phyloP scores from a whole-genome alignment of 768 basidiomycete genomes.

The Rhodotorula kratochvilovae region DNA sequence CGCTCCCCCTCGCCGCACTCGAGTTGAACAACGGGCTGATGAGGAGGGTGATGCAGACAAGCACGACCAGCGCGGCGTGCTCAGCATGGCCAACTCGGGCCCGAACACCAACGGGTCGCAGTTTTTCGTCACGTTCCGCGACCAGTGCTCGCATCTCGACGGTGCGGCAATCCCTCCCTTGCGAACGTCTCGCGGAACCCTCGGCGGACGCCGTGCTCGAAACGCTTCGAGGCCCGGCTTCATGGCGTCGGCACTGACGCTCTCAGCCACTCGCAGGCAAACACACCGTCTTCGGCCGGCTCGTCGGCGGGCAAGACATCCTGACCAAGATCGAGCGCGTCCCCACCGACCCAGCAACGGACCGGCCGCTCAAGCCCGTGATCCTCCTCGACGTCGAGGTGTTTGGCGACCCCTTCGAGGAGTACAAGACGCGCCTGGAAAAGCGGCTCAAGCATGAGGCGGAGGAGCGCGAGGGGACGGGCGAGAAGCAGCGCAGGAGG shows the following conservation, averaged over 20 bases:
- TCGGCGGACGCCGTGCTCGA: too few relatives aligned
- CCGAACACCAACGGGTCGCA: slow-evolving; percentile 82
- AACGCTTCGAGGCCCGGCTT: too few relatives aligned
- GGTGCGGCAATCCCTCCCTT: slow-evolving; percentile 59
- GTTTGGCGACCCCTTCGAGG: slow-evolving; percentile 75
- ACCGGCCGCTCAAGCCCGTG: slow-evolving; percentile 78
- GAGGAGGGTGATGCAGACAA: slow-evolving; percentile 34
- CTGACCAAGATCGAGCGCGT: slow-evolving; percentile 76
- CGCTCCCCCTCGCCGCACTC: not conserved
- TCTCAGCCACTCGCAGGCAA: slow-evolving; percentile 18
- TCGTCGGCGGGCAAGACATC: slow-evolving; percentile 92
- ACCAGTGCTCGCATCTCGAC: slow-evolving; percentile 72
- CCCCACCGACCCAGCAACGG: slow-evolving; percentile 70
- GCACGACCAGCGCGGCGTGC: slow-evolving; percentile 63
- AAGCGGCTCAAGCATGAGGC: slow-evolving; percentile 53
- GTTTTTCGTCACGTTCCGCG: slow-evolving; percentile 84
- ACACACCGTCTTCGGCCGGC: slow-evolving; percentile 76
- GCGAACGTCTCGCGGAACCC: too few relatives aligned
- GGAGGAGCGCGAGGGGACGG: slow-evolving; percentile 48
- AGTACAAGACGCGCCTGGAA: slow-evolving; percentile 75
- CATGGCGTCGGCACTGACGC: not conserved
- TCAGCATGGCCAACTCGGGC: slow-evolving; percentile 97
- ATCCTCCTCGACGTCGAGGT: slow-evolving; percentile 47
- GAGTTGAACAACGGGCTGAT: too few relatives aligned
- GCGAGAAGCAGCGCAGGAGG: slow-evolving; percentile 34